Percentiles rank a stretch among this genome's conserved stretches.
Conservation (phyloP, 495 filamentous ascomycete species). For the Lophiostoma macrostomum region DNA sequence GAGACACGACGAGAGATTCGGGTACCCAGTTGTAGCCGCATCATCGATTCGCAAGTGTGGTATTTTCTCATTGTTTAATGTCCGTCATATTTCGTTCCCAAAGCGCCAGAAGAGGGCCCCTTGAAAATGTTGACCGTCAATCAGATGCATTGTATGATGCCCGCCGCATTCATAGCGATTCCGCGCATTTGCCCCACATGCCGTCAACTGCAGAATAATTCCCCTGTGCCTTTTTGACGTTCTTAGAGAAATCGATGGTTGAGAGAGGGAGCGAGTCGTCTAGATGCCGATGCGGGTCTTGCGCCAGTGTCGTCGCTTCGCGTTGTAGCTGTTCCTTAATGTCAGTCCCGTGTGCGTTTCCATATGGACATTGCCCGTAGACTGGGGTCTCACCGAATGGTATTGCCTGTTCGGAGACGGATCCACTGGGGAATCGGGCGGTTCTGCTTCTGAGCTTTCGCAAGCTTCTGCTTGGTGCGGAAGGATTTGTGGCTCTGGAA, state of each 20-base stretch:
- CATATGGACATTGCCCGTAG: no score
- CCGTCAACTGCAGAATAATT: no score
- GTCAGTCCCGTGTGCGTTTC: background rate
- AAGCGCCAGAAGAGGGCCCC: conserved; percentile 20
- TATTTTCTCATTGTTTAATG: conserved; percentile 10
- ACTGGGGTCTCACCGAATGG: conserved; percentile 90
- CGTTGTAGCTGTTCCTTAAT: conserved; percentile 98
- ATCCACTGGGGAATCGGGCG: conserved; percentile 99
- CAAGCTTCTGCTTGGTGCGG: conserved; percentile 99
- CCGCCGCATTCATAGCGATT: no score
- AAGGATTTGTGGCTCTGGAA: conserved; percentile 94
- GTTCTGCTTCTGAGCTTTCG: conserved; percentile 99
- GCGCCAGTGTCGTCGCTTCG: conserved; percentile 98
- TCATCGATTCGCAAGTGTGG: conserved; percentile 16
- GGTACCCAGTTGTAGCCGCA: background rate
- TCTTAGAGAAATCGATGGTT: conserved; percentile 29
- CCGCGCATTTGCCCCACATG: no score
- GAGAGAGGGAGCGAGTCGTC: conserved; percentile 42
- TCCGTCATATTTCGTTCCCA: conserved; percentile 24
- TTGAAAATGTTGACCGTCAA: conserved; percentile 9
- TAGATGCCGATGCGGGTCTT: conserved; percentile 99
- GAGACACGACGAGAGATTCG: no score
- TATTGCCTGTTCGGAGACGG: conserved; percentile 94
- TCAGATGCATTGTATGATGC: no score
- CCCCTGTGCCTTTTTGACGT: no score